Evolutionary conservation across 73 alveolate genomes (phyloP).

Genomic region (Paramecium tetraurelia): DNA sequence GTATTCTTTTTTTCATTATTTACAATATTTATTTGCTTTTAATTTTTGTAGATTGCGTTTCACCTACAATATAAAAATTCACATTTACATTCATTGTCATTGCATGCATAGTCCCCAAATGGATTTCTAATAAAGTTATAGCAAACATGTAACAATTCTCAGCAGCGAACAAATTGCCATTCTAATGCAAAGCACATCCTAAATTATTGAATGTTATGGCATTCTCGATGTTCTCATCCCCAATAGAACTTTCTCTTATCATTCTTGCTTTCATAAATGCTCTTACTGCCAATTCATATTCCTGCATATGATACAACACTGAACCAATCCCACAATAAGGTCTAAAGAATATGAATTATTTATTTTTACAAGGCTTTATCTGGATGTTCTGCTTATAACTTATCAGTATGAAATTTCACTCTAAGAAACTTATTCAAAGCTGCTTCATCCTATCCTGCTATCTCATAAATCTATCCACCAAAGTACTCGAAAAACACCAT

Average conservation of each 20-base stretch:
- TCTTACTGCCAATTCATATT: constrained; percentile 21
- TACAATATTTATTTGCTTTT: neutral
- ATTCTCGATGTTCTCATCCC: constrained; percentile 34
- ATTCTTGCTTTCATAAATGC: constrained; percentile 33
- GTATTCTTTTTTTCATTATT: neutral
- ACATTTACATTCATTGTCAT: constrained; percentile 6
- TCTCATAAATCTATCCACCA: constrained; percentile 36
- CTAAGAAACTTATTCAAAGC: constrained; percentile 34
- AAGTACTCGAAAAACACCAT: constrained; percentile 39
- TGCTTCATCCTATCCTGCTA: constrained; percentile 35
- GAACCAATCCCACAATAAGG: constrained; percentile 51
- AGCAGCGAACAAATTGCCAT: neutral
- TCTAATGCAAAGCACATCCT: constrained; percentile 26
- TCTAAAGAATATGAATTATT: neutral
- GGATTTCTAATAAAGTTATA: constrained; percentile 23
- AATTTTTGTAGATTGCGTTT: neutral
- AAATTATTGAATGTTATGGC: constrained; percentile 14
- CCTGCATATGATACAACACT: constrained; percentile 42
- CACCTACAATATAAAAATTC: neutral
- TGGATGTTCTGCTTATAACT: constrained; percentile 13
- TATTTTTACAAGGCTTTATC: constrained; percentile 45
- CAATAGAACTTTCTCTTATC: constrained; percentile 13
- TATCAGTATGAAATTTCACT: constrained; percentile 19
- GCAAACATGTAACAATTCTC: constrained; percentile 28
- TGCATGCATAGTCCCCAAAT: constrained; percentile 32